Evolutionary conservation across 352 stramenopile genomes (phyloP).

Genomic region (Aphanomyces cochlioides): DNA sequence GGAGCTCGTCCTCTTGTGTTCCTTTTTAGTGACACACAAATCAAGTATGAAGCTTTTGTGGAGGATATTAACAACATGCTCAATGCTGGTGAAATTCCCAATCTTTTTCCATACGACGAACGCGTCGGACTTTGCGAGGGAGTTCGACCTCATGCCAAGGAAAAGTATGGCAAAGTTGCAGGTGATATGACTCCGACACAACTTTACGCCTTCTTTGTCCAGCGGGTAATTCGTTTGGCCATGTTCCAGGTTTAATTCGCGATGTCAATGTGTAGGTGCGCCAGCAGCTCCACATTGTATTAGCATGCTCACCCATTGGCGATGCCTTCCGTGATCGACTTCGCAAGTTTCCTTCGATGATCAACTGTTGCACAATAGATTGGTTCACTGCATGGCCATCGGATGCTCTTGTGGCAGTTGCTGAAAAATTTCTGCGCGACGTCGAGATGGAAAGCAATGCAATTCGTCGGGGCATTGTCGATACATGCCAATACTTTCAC

Average conservation of each 20-base stretch:
- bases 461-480: constrained; percentile 79
- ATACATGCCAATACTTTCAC: constrained; percentile 93
- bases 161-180: constrained; percentile 86
- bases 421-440: constrained; percentile 88
- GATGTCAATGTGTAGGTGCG: constrained; percentile 39
- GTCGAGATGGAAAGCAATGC: constrained; percentile 82
- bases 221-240: constrained; percentile 43
- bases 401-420: constrained; percentile 91
- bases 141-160: constrained; percentile 87
- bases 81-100: constrained; percentile 93
- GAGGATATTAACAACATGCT: constrained; percentile 97
- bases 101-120: constrained; percentile 93
- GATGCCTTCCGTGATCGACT: constrained; percentile 92
- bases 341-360: constrained; percentile 93
- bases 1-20: constrained; percentile 87
- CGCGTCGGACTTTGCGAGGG: constrained; percentile 86
- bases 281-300: constrained; percentile 91
- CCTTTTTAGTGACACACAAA: constrained; percentile 94
- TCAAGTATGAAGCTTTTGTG: constrained; percentile 95
- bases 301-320: constrained; percentile 93
- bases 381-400: constrained; percentile 95
- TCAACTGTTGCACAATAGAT: constrained; percentile 97
- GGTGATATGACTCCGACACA: constrained; percentile 89
- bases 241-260: not conserved
- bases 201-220: constrained; percentile 91